These are phyloP conservation scores for Alternaria triticimaculans DNA, from an alignment of 2,329 filamentous ascomycete species.

Conservation along the genomic window DNA sequence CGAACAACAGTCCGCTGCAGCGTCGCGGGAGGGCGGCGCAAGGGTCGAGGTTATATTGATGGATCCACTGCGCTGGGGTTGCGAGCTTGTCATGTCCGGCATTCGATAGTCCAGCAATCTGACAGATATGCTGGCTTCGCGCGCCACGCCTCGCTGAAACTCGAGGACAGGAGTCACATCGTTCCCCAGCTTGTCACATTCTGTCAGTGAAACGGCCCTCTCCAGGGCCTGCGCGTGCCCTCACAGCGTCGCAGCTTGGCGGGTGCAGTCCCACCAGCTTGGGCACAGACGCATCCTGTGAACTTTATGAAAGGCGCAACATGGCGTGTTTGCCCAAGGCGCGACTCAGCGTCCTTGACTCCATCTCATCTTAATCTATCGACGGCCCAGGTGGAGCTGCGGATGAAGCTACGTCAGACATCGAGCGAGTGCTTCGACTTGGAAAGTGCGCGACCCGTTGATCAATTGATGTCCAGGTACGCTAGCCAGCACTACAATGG, in stretches of 20 bases:
- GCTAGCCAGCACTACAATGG: background rate
- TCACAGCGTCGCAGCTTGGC: conserved; percentile 7
- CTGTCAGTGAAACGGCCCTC: conserved; percentile 10
- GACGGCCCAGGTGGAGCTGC: background rate
- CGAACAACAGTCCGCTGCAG: conserved; percentile 4
- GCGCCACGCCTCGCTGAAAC: background rate
- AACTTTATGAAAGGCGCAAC: conserved; percentile 4
- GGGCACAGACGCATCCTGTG: conserved; percentile 2
- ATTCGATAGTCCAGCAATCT: background rate
- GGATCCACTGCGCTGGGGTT: conserved; percentile 16
- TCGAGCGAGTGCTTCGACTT: background rate
- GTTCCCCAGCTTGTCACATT: background rate
- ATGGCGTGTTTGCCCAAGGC: conserved; percentile 3
- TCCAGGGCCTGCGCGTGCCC: background rate
- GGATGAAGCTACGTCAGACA: background rate
- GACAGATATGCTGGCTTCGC: conserved; percentile 1
- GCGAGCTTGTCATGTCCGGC: conserved; percentile 13
- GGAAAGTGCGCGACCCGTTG: background rate
- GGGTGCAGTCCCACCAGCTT: conserved; percentile 8
- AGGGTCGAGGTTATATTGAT: conserved; percentile 6
- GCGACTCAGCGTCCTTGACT: conserved; percentile 5
- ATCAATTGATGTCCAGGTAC: background rate
- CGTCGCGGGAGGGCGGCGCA: conserved; percentile 2
- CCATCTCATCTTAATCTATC: conserved; percentile 1
- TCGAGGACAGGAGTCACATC: background rate